These are phyloP conservation scores for Batrachochytrium dendrobatidis DNA, from an alignment of 371 early-diverging fungal species.

Conservation along the genomic window DNA sequence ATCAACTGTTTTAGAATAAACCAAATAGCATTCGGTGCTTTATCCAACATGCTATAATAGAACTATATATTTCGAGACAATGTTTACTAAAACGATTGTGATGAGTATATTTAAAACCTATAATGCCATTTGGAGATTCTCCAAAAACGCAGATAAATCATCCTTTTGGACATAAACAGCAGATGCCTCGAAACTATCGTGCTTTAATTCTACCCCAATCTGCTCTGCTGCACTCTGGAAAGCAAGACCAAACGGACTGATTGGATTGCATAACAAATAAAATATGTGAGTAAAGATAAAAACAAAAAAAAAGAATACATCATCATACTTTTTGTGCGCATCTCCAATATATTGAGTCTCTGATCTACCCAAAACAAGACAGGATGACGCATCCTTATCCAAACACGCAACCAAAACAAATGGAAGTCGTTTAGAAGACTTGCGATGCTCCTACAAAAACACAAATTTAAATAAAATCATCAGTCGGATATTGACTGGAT, in stretches of 20 bases:
- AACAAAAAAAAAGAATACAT: background rate
- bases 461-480: background rate
- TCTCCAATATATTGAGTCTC: conserved; percentile 41
- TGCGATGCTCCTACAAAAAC: background rate
- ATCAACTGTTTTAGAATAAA: conserved; percentile 9
- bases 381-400: background rate
- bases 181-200: conserved; percentile 64
- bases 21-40: no score
- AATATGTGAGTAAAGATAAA: background rate
- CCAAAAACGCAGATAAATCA: conserved; percentile 45
- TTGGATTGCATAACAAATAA: background rate
- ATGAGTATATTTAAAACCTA: no score
- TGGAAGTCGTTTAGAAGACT: background rate
- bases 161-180: conserved; percentile 53
- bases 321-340: conserved; percentile 56
- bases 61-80: no score
- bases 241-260: conserved; percentile 62
- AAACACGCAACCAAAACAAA: background rate
- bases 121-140: conserved; percentile 23
- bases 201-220: conserved; percentile 44
- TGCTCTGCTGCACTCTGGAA: conserved; percentile 59
- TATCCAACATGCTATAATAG: no score
- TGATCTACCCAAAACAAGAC: background rate
- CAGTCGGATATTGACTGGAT: background rate
- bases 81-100: no score